A percentile compares a stretch with the other conserved stretches of the same genome.
These are phyloP conservation scores for Aspergillus latus DNA, from an alignment of 2,329 filamentous ascomycete genomes.

Conservation along the genomic window DNA sequence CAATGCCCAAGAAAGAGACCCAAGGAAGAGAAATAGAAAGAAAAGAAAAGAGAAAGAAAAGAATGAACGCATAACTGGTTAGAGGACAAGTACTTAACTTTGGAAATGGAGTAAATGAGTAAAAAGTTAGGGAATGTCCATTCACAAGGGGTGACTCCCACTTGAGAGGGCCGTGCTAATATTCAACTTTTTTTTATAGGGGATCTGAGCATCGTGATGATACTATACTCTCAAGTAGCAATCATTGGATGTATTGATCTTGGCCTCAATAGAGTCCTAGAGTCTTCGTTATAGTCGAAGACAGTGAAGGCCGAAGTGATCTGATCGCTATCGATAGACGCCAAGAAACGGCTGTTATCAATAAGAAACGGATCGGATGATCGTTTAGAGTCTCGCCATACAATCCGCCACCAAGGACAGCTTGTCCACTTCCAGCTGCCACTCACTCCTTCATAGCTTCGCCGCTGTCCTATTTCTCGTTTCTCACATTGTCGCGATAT, in stretches of 20 bases:
- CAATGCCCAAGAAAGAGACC: not conserved
- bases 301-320: not conserved
- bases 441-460: slow-evolving; percentile 14
- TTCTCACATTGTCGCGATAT: not conserved
- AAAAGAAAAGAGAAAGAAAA: too few species aligned
- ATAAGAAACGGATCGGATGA: slow-evolving; percentile 14
- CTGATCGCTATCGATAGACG: slow-evolving; percentile 1
- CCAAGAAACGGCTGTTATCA: slow-evolving; percentile 7
- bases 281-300: not conserved
- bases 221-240: too few species aligned
- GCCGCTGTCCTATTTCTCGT: slow-evolving; percentile 5
- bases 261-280: too few species aligned
- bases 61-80: not conserved
- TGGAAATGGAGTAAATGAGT: not conserved
- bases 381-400: slow-evolving; percentile 9
- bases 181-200: too few species aligned
- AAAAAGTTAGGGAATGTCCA: not conserved
- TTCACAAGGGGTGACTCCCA: too few species aligned
- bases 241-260: too few species aligned
- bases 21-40: too few species aligned
- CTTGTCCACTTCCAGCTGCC: slow-evolving; percentile 25
- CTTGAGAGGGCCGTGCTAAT: too few species aligned
- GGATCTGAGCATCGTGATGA: too few species aligned
- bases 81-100: not conserved
- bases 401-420: slow-evolving; percentile 25